These are phyloP conservation scores for Paulownia fortunei DNA, from an alignment of 257 asterid species.

Conservation along the genomic window DNA sequence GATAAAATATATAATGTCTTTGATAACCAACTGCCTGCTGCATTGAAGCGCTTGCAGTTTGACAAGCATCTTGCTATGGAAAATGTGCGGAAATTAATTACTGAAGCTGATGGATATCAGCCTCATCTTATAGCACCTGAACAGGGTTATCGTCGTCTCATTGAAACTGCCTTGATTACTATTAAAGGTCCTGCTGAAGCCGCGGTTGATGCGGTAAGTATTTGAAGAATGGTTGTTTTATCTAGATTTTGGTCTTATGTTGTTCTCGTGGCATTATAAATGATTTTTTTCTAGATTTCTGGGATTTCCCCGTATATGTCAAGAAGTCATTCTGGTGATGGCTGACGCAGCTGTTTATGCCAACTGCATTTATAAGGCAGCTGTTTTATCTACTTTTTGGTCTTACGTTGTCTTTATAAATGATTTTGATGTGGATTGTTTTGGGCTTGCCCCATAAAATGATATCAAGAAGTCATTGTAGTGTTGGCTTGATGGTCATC, in stretches of 20 bases:
- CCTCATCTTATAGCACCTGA: constrained; percentile 99
- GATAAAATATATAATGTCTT: constrained; percentile 92
- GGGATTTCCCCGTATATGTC: background rate
- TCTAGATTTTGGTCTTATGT: constrained; percentile 8
- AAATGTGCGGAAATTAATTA: constrained; percentile 90
- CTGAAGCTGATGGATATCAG: constrained; percentile 99
- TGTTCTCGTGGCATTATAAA: constrained; percentile 17
- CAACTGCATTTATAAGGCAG: constrained; percentile 31
- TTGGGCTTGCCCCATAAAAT: background rate
- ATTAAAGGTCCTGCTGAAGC: constrained; percentile 99
- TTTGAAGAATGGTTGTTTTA: background rate
- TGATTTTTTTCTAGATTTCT: constrained; percentile 15
- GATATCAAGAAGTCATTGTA: background rate
- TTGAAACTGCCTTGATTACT: constrained; percentile 84
- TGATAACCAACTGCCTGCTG: constrained; percentile 96
- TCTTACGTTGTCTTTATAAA: background rate
- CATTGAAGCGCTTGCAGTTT: constrained; percentile 93
- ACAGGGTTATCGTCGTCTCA: constrained; percentile 98
- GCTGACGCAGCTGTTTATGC: constrained; percentile 59
- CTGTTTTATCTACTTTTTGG: background rate
- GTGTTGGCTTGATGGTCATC: constrained; percentile 2
- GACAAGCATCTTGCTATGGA: constrained; percentile 99
- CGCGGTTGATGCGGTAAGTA: constrained; percentile 88
- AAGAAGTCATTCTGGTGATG: background rate
- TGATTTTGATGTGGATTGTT: background rate